phyloP scores from a whole-genome alignment of 768 basidiomycete genomes.

The Trametes cingulata region DNA sequence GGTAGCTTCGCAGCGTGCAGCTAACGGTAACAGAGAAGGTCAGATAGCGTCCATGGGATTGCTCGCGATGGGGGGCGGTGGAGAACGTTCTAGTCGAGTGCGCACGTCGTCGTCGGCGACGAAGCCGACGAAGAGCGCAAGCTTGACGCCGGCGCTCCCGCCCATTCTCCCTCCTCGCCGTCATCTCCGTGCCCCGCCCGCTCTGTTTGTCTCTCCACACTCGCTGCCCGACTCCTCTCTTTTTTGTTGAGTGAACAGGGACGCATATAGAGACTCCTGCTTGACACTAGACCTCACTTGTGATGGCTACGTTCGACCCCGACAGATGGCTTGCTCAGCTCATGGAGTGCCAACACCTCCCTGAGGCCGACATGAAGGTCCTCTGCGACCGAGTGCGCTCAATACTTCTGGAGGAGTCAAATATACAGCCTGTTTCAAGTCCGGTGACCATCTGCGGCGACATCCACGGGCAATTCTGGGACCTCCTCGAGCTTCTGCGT shows the following conservation, averaged over 20 bases:
- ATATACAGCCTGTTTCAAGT: constrained; percentile 93
- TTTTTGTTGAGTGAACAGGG: background rate
- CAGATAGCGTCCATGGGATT: background rate
- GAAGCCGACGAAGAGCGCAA: background rate
- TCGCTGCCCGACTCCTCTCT: background rate
- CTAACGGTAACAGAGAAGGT: no score
- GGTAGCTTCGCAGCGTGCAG: background rate
- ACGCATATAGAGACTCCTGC: background rate
- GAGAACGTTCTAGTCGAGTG: constrained; percentile 4
- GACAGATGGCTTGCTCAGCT: constrained; percentile 91
- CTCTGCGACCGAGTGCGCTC: constrained; percentile 89
- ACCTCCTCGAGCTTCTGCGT: constrained; percentile 84
- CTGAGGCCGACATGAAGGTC: constrained; percentile 90
- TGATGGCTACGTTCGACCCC: constrained; percentile 44
- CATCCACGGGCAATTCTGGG: constrained; percentile 98
- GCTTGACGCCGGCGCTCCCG: constrained; percentile 1
- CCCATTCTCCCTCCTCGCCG: background rate
- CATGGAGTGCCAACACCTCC: constrained; percentile 81
- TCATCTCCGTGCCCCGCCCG: background rate
- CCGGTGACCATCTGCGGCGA: constrained; percentile 96
- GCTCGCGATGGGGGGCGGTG: background rate
- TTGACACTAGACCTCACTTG: background rate
- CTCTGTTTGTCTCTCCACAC: no score
- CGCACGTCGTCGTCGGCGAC: constrained; percentile 2
- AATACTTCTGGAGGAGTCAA: constrained; percentile 93